Conservation (phyloP, 352 stramenopile species). For the Globisporangium echinulatum region DNA sequence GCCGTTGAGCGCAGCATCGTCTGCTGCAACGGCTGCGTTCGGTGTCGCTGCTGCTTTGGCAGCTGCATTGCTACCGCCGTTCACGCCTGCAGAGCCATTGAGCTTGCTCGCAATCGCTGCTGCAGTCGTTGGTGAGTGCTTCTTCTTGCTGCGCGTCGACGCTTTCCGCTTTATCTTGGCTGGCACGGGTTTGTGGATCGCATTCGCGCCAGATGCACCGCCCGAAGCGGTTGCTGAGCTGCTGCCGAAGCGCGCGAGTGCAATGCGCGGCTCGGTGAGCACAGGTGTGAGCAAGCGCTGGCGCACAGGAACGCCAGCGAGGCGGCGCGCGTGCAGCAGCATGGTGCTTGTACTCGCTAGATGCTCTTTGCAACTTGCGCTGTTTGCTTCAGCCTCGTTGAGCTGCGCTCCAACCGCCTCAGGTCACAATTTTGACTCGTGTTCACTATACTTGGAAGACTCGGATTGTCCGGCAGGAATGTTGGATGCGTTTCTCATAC, state of each 20-base stretch:
- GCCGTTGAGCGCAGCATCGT: background rate
- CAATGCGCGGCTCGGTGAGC: background rate
- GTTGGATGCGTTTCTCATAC: no score
- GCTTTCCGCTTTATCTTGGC: slow-evolving; percentile 18
- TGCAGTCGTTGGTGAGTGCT: slow-evolving; percentile 4
- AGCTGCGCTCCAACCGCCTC: background rate
- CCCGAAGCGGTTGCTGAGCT: background rate
- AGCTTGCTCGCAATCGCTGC: slow-evolving; percentile 16
- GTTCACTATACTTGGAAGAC: no score
- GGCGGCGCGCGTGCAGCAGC: slow-evolving; percentile 12
- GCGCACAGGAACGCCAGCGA: slow-evolving; percentile 1
- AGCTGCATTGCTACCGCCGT: background rate
- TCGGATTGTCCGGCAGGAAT: no score
- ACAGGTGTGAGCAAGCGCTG: background rate
- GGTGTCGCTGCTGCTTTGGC: background rate
- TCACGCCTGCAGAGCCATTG: slow-evolving; percentile 6
- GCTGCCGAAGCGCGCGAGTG: slow-evolving; percentile 12
- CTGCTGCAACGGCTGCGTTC: background rate
- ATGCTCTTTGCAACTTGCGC: background rate
- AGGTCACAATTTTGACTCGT: background rate
- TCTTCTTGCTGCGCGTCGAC: slow-evolving; percentile 13
- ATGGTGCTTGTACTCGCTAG: background rate
- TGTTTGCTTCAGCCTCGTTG: background rate
- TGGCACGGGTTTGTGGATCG: slow-evolving; percentile 15
- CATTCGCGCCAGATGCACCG: background rate